A percentile compares a stretch with the other conserved stretches of the same genome.
phyloP scores from a whole-genome alignment of 371 early-diverging fungal genomes.

The Gilbertella persicaria region DNA sequence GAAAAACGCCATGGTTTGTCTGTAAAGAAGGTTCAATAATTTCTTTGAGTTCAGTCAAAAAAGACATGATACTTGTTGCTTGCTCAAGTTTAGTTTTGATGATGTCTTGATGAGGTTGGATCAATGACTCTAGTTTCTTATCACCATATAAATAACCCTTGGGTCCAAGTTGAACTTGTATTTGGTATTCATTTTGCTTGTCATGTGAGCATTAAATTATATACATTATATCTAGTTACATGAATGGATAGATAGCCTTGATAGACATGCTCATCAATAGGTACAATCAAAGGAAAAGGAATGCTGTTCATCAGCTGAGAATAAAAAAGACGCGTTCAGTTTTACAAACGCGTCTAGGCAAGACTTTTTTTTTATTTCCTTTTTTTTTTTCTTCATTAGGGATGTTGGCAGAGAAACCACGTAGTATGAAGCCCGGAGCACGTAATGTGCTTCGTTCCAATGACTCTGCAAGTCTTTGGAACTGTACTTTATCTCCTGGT shows the following conservation, averaged over 20 bases:
- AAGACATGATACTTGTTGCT: constrained; percentile 25
- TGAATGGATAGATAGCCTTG: constrained; percentile 41
- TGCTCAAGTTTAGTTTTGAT: constrained; percentile 10
- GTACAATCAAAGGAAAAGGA: constrained; percentile 39
- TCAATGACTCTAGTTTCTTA: constrained; percentile 1
- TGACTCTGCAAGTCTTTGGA: constrained; percentile 91
- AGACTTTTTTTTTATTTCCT: constrained; percentile 5
- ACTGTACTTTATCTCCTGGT: constrained; percentile 90
- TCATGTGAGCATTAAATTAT: too few species aligned
- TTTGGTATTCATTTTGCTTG: constrained; percentile 6
- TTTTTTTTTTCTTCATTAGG: constrained; percentile 23
- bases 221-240: constrained; percentile 30
- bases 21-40: background rate
- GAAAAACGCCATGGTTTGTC: constrained; percentile 2
- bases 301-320: constrained; percentile 13
- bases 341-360: background rate
- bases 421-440: constrained; percentile 87
- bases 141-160: constrained; percentile 4
- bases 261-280: constrained; percentile 35
- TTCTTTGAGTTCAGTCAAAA: constrained; percentile 41
- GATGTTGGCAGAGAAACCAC: constrained; percentile 57
- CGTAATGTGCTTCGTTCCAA: constrained; percentile 89
- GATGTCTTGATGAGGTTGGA: background rate
- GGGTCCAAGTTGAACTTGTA: constrained; percentile 10
- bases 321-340: background rate